A percentile compares a stretch with the other conserved stretches of the same genome.
phyloP scores from a whole-genome alignment of 2,329 filamentous ascomycete genomes.

The Calonectria pauciramosa region DNA sequence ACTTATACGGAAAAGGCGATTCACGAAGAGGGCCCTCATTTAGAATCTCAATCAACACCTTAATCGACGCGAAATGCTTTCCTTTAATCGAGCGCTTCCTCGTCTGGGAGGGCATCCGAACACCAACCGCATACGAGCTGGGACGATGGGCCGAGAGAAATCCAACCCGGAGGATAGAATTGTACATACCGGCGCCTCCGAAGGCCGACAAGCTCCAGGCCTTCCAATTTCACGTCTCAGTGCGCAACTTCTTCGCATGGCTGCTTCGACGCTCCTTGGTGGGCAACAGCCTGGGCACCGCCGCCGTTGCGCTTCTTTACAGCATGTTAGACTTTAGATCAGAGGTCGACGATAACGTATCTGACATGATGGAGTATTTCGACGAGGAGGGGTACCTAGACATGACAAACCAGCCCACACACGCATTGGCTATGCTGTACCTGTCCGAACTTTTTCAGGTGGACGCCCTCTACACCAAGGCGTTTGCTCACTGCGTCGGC shows the following conservation, averaged over 20 bases:
- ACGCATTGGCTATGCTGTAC: conserved; percentile 76
- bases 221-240: conserved; percentile 75
- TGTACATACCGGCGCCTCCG: conserved; percentile 78
- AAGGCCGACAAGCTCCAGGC: conserved; percentile 65
- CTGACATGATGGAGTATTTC: conserved; percentile 75
- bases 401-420: conserved; percentile 74
- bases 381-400: conserved; percentile 79
- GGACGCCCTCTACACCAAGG: conserved; percentile 76
- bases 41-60: conserved; percentile 69
- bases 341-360: conserved; percentile 66
- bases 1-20: conserved; percentile 76
- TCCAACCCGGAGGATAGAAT: conserved; percentile 60
- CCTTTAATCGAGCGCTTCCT: conserved; percentile 70
- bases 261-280: conserved; percentile 75
- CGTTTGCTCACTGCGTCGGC: conserved; percentile 83
- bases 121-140: conserved; percentile 46
- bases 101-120: conserved; percentile 46
- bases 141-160: conserved; percentile 50
- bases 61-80: conserved; percentile 71
- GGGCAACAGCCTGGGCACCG: conserved; percentile 73
- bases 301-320: conserved; percentile 75
- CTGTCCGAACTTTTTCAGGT: conserved; percentile 77
- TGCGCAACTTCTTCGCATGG: conserved; percentile 83
- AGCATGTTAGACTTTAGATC: conserved; percentile 74
- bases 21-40: conserved; percentile 78